Conservation (phyloP, 495 filamentous ascomycete genomes). For the Paragyromitra xinjiangensis region DNA sequence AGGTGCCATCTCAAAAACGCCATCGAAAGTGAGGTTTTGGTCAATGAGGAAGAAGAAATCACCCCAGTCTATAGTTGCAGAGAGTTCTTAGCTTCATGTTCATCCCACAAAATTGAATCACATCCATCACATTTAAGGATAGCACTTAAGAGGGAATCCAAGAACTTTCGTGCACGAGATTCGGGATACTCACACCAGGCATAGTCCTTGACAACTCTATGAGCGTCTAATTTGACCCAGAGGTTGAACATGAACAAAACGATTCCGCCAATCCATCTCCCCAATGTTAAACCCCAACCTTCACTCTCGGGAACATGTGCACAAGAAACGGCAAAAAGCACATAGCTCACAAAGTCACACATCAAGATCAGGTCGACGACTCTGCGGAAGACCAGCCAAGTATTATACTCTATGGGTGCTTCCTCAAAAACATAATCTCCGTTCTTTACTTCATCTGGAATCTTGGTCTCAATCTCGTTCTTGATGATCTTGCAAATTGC, state of each 20-base stretch:
- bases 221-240: slow-evolving; percentile 98
- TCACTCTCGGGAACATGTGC: slow-evolving; percentile 76
- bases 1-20: slow-evolving; percentile 98
- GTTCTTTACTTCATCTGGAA: slow-evolving; percentile 66
- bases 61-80: slow-evolving; percentile 74
- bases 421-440: slow-evolving; percentile 89
- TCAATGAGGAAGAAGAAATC: slow-evolving; percentile 99
- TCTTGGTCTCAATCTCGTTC: slow-evolving; percentile 89
- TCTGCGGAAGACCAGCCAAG: slow-evolving; percentile 94
- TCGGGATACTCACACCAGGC: slow-evolving; percentile 73
- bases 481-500: slow-evolving; percentile 83
- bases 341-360: slow-evolving; percentile 98
- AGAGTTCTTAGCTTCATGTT: slow-evolving; percentile 36
- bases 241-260: slow-evolving; percentile 91
- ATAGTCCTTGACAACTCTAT: slow-evolving; percentile 98
- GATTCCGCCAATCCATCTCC: slow-evolving; percentile 84
- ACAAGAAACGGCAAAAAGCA: slow-evolving; percentile 92
- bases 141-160: background rate
- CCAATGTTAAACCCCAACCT: slow-evolving; percentile 69
- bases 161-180: background rate
- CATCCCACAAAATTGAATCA: slow-evolving; percentile 2
- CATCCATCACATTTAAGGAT: background rate
- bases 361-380: slow-evolving; percentile 95
- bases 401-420: slow-evolving; percentile 97
- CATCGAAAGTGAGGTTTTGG: slow-evolving; percentile 96